A percentile compares a stretch with the other conserved stretches of the same genome.
phyloP scores from a whole-genome alignment of 371 early-diverging fungal species.

The Rhizomucor pusillus region DNA sequence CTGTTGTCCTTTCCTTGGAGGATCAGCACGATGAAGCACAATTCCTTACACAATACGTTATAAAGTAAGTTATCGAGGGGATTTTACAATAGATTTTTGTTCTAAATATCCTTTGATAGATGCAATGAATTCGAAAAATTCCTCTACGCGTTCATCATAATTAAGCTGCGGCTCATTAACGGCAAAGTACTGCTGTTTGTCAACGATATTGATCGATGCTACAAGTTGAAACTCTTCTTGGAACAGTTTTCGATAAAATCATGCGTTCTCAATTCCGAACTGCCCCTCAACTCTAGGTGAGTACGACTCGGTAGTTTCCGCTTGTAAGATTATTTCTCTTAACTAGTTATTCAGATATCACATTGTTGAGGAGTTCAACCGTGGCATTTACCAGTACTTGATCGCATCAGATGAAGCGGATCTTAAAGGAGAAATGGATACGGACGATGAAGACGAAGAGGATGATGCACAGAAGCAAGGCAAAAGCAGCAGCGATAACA shows the following conservation, averaged over 20 bases:
- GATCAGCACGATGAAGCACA: conserved; percentile 69
- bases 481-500: conserved; percentile 16
- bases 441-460: conserved; percentile 38
- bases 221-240: conserved; percentile 88
- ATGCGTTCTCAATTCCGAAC: conserved; percentile 91
- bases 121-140: conserved; percentile 88
- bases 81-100: not conserved
- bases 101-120: conserved; percentile 19
- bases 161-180: conserved; percentile 85
- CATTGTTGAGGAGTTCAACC: conserved; percentile 96
- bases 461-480: conserved; percentile 29
- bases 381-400: conserved; percentile 94
- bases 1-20: conserved; percentile 78
- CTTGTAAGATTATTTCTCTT: not conserved
- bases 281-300: conserved; percentile 81
- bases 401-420: conserved; percentile 94
- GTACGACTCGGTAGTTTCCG: not conserved
- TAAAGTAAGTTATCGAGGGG: conserved; percentile 35
- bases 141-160: conserved; percentile 82
- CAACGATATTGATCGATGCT: conserved; percentile 90
- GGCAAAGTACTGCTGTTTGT: conserved; percentile 95
- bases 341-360: conserved; percentile 62
- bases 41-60: conserved; percentile 74
- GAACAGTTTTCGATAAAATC: conserved; percentile 93
- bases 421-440: conserved; percentile 69